Conservation (phyloP, 106 monocot species). For the Hemerocallis citrina region DNA sequence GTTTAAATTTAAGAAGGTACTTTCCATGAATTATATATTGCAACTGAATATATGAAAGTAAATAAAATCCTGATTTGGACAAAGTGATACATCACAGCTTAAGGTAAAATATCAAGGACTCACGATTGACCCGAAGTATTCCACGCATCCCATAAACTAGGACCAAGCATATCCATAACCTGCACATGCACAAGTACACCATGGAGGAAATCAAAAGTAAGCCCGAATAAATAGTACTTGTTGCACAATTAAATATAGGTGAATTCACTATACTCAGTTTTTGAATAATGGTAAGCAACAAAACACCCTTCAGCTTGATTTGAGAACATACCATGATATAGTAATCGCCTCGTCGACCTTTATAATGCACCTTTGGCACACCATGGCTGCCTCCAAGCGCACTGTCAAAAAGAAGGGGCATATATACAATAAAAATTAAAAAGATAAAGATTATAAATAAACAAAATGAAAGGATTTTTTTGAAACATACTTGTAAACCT, state of each 20-base stretch:
- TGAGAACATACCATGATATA: constrained; percentile 54
- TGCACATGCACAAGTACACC: constrained; percentile 12
- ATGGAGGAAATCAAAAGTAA: background rate
- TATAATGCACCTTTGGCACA: constrained; percentile 65
- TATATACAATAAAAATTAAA: background rate
- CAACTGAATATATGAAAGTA: background rate
- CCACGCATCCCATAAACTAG: constrained; percentile 79
- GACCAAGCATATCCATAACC: constrained; percentile 82
- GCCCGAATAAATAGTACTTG: background rate
- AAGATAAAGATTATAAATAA: background rate
- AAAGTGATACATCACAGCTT: background rate
- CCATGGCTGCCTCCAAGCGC: constrained; percentile 66
- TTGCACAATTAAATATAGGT: background rate
- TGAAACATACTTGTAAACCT: constrained; percentile 61
- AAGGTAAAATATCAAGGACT: constrained; percentile 9
- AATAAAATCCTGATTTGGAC: background rate
- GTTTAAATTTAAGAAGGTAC: too few species aligned
- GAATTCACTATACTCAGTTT: background rate
- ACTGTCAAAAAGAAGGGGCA: constrained; percentile 20
- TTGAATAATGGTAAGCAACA: background rate
- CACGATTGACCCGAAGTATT: constrained; percentile 66
- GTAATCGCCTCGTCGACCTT: constrained; percentile 66
- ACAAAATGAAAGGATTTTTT: background rate
- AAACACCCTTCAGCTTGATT: background rate
- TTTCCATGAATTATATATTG: background rate